These are phyloP conservation scores for Phytophthora tentaculata DNA, from an alignment of 352 stramenopile genomes.

Conservation along the genomic window DNA sequence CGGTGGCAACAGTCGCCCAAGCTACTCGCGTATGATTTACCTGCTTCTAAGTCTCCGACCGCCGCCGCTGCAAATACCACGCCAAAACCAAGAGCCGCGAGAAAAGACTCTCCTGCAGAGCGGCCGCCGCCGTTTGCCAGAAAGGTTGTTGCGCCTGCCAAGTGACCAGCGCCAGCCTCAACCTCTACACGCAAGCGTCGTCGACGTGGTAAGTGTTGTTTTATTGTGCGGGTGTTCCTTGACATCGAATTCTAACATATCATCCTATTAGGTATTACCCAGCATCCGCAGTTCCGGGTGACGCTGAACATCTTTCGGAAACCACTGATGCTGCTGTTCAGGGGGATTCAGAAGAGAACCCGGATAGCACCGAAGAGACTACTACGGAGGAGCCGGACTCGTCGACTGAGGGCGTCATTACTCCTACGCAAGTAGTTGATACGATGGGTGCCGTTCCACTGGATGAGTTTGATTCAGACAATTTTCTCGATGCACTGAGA, in stretches of 20 bases:
- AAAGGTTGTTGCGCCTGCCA: background rate
- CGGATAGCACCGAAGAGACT: too few species aligned
- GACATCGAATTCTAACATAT: background rate
- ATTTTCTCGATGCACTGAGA: slow-evolving; percentile 8
- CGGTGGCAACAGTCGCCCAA: background rate
- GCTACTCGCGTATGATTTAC: background rate
- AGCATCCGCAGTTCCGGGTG: background rate
- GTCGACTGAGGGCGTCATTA: background rate
- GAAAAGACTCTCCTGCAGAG: background rate
- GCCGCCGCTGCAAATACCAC: background rate
- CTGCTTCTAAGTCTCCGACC: background rate
- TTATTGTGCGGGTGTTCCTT: background rate
- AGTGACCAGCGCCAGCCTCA: background rate
- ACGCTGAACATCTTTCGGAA: background rate
- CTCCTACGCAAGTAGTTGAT: background rate
- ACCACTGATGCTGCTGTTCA: background rate
- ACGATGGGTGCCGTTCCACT: background rate
- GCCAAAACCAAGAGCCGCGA: background rate
- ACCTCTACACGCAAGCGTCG: background rate
- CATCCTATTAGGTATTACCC: background rate
- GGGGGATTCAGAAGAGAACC: background rate
- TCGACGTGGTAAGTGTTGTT: background rate
- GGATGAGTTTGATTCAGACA: slow-evolving; percentile 1
- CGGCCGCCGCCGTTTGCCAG: background rate
- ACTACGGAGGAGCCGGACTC: background rate